phyloP scores from a whole-genome alignment of 139 green algal species.

The Chlorella vulgaris region DNA sequence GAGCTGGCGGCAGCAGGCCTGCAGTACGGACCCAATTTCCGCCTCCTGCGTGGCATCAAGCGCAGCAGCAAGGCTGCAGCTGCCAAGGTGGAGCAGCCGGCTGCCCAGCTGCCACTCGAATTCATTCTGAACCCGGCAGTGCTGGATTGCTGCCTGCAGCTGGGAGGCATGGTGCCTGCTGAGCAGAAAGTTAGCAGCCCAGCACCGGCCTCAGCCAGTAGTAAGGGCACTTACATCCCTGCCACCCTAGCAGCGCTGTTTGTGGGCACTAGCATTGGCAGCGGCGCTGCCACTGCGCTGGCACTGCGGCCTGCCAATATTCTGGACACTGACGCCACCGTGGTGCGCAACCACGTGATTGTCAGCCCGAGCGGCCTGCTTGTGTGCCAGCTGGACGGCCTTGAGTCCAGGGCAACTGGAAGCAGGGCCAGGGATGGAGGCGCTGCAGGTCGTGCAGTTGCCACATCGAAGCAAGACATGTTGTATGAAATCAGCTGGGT shows the following conservation, averaged over 20 bases:
- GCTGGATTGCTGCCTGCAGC: constrained; percentile 55
- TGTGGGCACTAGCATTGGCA: constrained; percentile 1
- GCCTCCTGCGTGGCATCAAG: neutral
- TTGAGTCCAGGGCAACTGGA: constrained; percentile 16
- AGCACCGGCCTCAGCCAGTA: neutral
- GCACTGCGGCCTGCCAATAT: neutral
- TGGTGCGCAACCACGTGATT: constrained; percentile 33
- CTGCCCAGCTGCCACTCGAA: constrained; percentile 11
- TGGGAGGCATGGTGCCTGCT: constrained; percentile 35
- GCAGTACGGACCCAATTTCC: neutral
- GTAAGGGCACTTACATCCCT: constrained; percentile 18
- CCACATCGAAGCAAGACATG: neutral
- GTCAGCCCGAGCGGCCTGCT: neutral
- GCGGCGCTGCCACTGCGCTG: neutral
- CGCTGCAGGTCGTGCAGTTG: neutral
- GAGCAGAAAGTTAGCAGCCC: neutral
- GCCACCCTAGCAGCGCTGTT: constrained; percentile 23
- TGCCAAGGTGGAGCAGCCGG: neutral
- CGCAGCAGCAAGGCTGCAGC: neutral
- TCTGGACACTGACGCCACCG: neutral
- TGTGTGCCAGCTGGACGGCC: constrained; percentile 29
- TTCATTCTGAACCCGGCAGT: constrained; percentile 48
- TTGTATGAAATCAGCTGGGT: constrained; percentile 38
- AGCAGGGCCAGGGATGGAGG: neutral
- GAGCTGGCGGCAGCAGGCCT: neutral